A percentile compares a stretch with the other conserved stretches of the same genome.
Evolutionary conservation across 495 filamentous ascomycete genomes (phyloP).

Genomic region (Daldinia caldariorum): DNA sequence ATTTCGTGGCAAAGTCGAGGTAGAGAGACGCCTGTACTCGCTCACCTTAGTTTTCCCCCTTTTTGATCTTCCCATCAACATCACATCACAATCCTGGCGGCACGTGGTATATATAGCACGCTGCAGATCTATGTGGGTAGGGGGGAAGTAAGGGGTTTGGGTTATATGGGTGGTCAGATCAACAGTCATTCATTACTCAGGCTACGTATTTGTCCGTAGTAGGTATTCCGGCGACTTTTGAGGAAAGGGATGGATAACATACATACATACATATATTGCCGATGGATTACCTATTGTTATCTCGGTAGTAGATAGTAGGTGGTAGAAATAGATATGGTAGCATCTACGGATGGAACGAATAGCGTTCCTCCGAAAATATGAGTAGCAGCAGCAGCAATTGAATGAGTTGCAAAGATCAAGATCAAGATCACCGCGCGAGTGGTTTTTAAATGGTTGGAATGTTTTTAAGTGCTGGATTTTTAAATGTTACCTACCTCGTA

Average conservation of each 20-base stretch:
- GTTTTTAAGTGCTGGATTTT: background rate
- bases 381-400: conserved; percentile 4
- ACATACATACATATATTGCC: no score
- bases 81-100: background rate
- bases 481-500: no score
- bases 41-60: background rate
- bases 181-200: background rate
- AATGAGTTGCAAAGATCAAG: conserved; percentile 18
- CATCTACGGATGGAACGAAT: conserved; percentile 23
- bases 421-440: no score
- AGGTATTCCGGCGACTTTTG: conserved; percentile 5
- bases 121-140: background rate
- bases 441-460: background rate
- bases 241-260: background rate
- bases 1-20: conserved; percentile 1
- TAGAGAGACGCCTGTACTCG: no score
- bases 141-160: no score
- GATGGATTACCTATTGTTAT: background rate
- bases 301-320: background rate
- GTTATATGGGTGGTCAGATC: background rate
- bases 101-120: background rate
- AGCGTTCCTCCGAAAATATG: conserved; percentile 10
- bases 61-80: background rate
- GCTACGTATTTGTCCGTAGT: background rate
- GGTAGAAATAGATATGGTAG: conserved; percentile 15